Evolutionary conservation across 2,329 filamentous ascomycete species (phyloP).

Genomic region (Penicillium oxalicum): DNA sequence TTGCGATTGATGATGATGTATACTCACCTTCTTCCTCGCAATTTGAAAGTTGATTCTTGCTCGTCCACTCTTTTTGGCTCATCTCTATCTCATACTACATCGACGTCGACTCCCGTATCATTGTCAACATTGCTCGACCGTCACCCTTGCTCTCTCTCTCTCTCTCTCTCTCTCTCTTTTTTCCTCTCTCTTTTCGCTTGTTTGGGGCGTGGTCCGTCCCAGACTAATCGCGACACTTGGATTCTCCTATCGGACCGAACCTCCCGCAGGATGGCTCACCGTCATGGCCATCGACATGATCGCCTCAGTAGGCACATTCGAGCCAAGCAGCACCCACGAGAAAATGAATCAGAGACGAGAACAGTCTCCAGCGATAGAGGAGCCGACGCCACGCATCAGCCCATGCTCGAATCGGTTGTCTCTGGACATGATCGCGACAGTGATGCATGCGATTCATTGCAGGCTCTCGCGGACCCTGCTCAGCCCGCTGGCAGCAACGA

Average conservation of each 20-base stretch:
- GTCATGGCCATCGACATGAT: constrained; percentile 18
- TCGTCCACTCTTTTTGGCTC: neutral
- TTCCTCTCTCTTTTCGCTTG: constrained; percentile 1
- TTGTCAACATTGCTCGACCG: constrained; percentile 1
- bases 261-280: constrained; percentile 15
- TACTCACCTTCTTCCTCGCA: too few relatives aligned
- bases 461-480: constrained; percentile 6
- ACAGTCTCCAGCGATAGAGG: neutral
- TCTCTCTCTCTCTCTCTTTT: constrained; percentile 5
- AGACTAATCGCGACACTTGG: too few relatives aligned
- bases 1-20: too few relatives aligned
- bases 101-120: constrained; percentile 3
- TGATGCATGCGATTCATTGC: constrained; percentile 7
- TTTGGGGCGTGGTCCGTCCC: too few relatives aligned
- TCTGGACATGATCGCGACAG: constrained; percentile 6
- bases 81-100: constrained; percentile 5
- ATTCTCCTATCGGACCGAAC: too few relatives aligned
- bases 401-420: constrained; percentile 4
- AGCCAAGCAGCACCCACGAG: constrained; percentile 12
- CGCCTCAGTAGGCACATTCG: constrained; percentile 14
- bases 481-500: neutral
- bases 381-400: neutral
- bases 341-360: neutral
- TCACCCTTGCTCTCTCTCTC: constrained; percentile 5
- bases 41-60: too few relatives aligned